Percentiles rank a stretch among this genome's conserved stretches.
phyloP scores from a whole-genome alignment of 1,284 basidiomycete species.

The Amylostereum areolatum region DNA sequence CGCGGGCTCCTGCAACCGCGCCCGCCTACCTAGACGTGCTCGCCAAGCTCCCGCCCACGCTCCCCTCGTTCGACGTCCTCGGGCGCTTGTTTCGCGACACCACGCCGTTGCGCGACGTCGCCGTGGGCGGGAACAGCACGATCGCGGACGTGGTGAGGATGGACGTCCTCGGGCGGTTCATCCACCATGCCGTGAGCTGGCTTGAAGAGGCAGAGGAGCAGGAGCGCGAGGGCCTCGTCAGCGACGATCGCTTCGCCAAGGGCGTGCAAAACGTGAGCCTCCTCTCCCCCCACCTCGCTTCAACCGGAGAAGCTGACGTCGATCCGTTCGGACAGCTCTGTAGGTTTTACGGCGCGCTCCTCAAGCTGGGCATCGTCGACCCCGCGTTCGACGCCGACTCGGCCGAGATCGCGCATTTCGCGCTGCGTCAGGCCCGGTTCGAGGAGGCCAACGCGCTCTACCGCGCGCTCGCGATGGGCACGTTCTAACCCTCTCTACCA shows the following conservation, averaged over 20 bases:
- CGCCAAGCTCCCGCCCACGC: constrained; percentile 52
- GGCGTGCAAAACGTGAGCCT: constrained; percentile 60
- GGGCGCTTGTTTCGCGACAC: constrained; percentile 59
- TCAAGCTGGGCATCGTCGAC: constrained; percentile 59
- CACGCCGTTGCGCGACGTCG: constrained; percentile 34
- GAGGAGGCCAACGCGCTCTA: constrained; percentile 72
- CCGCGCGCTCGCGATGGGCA: constrained; percentile 42
- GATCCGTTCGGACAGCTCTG: constrained; percentile 43
- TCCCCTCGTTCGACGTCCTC: constrained; percentile 68
- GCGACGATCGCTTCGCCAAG: constrained; percentile 65
- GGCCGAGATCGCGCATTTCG: constrained; percentile 70
- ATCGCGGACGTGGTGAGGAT: constrained; percentile 55
- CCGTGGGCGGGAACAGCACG: constrained; percentile 42
- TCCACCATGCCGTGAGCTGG: constrained; percentile 60
- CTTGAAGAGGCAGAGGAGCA: constrained; percentile 60
- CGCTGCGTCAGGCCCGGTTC: constrained; percentile 59
- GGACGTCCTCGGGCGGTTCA: constrained; percentile 63
- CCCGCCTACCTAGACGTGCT: constrained; percentile 53
- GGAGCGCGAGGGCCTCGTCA: constrained; percentile 55
- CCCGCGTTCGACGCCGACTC: constrained; percentile 55
- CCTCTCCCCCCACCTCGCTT: background rate
- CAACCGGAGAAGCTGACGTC: constrained; percentile 1
- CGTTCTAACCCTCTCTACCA: constrained; percentile 23
- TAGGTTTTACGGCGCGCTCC: constrained; percentile 67
- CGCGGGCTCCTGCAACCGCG: constrained; percentile 22